Evolutionary conservation across 768 basidiomycete genomes (phyloP).

Genomic region (Kwoniella dejecticola): DNA sequence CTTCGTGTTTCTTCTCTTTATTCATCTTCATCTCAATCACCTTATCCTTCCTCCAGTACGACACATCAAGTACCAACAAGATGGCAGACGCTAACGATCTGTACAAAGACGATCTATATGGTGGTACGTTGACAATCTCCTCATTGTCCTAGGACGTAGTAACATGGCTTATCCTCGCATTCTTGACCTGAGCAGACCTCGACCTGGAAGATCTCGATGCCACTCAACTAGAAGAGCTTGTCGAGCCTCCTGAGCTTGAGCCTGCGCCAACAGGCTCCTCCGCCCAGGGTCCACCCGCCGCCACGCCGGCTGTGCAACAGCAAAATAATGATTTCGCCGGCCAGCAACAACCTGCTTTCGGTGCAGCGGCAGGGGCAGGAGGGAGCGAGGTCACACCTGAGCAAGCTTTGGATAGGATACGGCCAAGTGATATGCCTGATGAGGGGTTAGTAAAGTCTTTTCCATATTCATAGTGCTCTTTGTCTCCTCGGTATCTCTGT

Average conservation of each 20-base stretch:
- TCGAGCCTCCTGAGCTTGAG: constrained; percentile 65
- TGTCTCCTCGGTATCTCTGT: constrained; percentile 63
- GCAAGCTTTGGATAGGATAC: constrained; percentile 33
- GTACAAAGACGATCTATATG: constrained; percentile 80
- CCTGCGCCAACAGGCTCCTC: constrained; percentile 60
- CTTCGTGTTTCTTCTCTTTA: background rate
- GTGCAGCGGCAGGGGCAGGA: too few species aligned
- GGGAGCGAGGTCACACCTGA: background rate
- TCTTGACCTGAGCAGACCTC: constrained; percentile 25
- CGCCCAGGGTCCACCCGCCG: constrained; percentile 2
- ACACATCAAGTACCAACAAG: background rate
- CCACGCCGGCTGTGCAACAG: constrained; percentile 5
- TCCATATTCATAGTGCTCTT: constrained; percentile 20
- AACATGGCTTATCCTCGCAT: too few species aligned
- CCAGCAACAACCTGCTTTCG: constrained; percentile 16
- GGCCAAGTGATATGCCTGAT: constrained; percentile 85
- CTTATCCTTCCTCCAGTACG: too few species aligned
- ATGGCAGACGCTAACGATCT: constrained; percentile 39
- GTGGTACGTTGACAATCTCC: constrained; percentile 62
- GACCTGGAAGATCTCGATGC: constrained; percentile 49
- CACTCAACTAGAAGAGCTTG: constrained; percentile 53
- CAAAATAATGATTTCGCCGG: constrained; percentile 3
- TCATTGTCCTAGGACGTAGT: too few species aligned
- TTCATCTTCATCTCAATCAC: constrained; percentile 5
- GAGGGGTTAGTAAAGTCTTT: constrained; percentile 82